These are phyloP conservation scores for Gautieria morchelliformis DNA, from an alignment of 768 basidiomycete species.

Conservation along the genomic window DNA sequence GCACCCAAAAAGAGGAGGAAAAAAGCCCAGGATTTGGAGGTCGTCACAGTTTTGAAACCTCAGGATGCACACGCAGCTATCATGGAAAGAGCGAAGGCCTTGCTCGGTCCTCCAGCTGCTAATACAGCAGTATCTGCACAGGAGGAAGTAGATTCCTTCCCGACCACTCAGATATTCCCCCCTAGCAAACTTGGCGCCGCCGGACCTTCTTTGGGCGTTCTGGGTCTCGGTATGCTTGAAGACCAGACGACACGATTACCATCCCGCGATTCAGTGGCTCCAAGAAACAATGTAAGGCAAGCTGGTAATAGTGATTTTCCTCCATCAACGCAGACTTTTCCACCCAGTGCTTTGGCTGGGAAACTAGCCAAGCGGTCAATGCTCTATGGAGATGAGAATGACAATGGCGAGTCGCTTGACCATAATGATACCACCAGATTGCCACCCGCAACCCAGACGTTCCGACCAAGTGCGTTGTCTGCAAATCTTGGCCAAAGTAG, in stretches of 20 bases:
- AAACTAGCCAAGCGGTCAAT: neutral
- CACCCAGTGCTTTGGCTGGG: constrained; percentile 3
- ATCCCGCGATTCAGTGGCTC: neutral
- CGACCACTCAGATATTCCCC: constrained; percentile 12
- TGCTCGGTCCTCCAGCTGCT: constrained; percentile 19
- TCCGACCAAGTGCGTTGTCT: constrained; percentile 23
- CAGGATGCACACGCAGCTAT: constrained; percentile 35
- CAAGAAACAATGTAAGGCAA: neutral
- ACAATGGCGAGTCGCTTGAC: neutral
- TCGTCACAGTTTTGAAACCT: constrained; percentile 32
- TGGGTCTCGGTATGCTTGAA: neutral
- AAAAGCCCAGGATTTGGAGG: constrained; percentile 28
- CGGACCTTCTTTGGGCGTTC: neutral
- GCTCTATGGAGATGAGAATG: neutral
- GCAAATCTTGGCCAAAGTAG: neutral
- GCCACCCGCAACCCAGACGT: constrained; percentile 23
- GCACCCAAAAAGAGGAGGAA: constrained; percentile 37
- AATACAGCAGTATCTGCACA: neutral
- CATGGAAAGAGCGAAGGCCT: constrained; percentile 26
- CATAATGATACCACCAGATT: neutral
- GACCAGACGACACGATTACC: neutral
- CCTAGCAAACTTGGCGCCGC: constrained; percentile 10
- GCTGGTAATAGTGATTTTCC: neutral
- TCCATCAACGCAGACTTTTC: constrained; percentile 9
- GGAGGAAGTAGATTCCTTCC: constrained; percentile 1